Evolutionary conservation across 2,329 filamentous ascomycete genomes (phyloP).

Genomic region (Monilinia laxa): DNA sequence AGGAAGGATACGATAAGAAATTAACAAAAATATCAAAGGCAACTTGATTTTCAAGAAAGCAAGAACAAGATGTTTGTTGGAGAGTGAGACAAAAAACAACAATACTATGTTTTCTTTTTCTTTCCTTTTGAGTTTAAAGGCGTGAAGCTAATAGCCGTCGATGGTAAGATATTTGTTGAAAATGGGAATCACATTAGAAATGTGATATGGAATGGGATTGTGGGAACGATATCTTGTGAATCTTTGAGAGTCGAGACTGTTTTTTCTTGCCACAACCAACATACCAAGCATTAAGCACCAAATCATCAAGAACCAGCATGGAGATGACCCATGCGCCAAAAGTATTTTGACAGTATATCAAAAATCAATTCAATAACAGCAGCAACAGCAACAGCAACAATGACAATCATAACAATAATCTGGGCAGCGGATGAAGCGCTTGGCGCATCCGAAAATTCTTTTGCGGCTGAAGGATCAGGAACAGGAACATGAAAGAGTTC

Average conservation of each 20-base stretch:
- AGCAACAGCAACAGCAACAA: too few species aligned
- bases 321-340: not conserved
- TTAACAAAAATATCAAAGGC: too few species aligned
- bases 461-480: not conserved
- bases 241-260: not conserved
- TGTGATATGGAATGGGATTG: not conserved
- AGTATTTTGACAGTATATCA: not conserved
- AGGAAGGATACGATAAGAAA: constrained; percentile 10
- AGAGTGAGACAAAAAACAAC: not conserved
- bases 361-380: not conserved
- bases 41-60: too few species aligned
- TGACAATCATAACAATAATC: too few species aligned
- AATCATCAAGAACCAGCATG: too few species aligned
- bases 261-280: not conserved
- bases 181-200: not conserved
- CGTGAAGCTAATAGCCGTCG: not conserved
- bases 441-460: not conserved
- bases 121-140: not conserved
- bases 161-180: not conserved
- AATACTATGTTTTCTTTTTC: not conserved
- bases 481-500: not conserved
- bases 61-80: too few species aligned
- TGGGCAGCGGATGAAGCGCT: not conserved
- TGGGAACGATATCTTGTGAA: not conserved
- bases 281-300: too few species aligned